Base-by-base conservation (phyloP, 2,329 filamentous ascomycete species). In the Chaetomium sp. region DNA sequence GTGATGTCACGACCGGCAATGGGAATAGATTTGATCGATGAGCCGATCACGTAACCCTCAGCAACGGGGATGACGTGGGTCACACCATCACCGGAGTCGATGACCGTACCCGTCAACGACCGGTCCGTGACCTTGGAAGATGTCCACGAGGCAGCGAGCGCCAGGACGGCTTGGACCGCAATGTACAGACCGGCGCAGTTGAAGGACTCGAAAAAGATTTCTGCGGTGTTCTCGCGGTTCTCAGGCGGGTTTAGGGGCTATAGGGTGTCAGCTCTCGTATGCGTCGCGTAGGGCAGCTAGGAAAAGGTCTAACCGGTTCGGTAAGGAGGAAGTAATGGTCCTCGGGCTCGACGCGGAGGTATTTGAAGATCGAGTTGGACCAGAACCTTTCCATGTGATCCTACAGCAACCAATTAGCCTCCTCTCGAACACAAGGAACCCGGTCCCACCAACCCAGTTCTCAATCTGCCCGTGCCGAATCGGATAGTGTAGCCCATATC, bases 351-450 rank as follows among this genome's bases (percentile, higher is more conserved):
- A 99, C 94, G 66, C 94, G 85, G 52, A 99, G 82, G 70, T 99
- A 99, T 73, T 99, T 99, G 84, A 99, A 99, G 76, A 99, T 99
- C 61, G 94, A 99, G 77, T 97, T 97, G 64, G 95, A 97, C 94
- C 94, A 99, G 77, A 97, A 99, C 61, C 94, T 87, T 74, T 99
- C 94, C 94, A 99, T 99, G 68, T 96, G 89, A 74, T 99, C 94
- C 89, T 94, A 64, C 5, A 58, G 53, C 27, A 36, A 14, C 11
- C 59, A 27, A 36, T 53, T 42, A 43, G 40, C 14, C 33, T 33
- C 37, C 36, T 40, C 41, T 42, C 4, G 11, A 9, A 6, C 10
- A 36, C 4, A 14, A 27, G 14, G 2, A n/a, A n/a, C 8, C 4
- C 11, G 12, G 19, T 33, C 44, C 40, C 37, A 60, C 82, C 55